Conservation (phyloP, 192 early-diverging fungal genomes). For the Chytriomyces hyalinus region DNA sequence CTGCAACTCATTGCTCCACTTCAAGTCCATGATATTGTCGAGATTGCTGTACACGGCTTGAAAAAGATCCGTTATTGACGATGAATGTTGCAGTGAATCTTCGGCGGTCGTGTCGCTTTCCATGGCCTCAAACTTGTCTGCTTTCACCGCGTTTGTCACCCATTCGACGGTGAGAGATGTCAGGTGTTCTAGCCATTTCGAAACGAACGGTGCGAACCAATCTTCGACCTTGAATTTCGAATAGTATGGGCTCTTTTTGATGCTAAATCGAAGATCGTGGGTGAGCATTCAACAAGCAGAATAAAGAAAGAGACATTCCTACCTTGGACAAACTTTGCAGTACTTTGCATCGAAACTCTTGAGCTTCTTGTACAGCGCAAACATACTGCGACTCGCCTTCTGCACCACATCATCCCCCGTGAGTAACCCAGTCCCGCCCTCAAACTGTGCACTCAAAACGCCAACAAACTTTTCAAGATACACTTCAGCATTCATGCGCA, state of each 20-base stretch:
- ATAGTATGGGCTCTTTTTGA: constrained; percentile 39
- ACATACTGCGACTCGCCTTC: constrained; percentile 10
- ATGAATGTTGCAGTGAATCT: constrained; percentile 38
- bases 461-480: constrained; percentile 14
- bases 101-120: constrained; percentile 9
- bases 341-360: constrained; percentile 18
- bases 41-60: constrained; percentile 55
- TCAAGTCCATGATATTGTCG: constrained; percentile 55
- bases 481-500: constrained; percentile 11
- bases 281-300: not conserved
- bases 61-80: constrained; percentile 59
- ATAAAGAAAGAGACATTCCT: not conserved
- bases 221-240: constrained; percentile 53
- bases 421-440: not conserved
- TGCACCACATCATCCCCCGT: not conserved
- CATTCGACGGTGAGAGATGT: constrained; percentile 52
- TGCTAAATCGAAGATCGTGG: not conserved
- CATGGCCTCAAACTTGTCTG: constrained; percentile 53
- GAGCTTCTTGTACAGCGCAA: constrained; percentile 4
- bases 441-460: constrained; percentile 9
- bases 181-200: constrained; percentile 54
- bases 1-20: constrained; percentile 57
- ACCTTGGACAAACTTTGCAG: constrained; percentile 7
- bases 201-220: constrained; percentile 59
- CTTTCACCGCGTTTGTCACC: constrained; percentile 61